These are phyloP conservation scores for Fusarium nanum DNA, from an alignment of 2,329 filamentous ascomycete genomes.

Conservation along the genomic window DNA sequence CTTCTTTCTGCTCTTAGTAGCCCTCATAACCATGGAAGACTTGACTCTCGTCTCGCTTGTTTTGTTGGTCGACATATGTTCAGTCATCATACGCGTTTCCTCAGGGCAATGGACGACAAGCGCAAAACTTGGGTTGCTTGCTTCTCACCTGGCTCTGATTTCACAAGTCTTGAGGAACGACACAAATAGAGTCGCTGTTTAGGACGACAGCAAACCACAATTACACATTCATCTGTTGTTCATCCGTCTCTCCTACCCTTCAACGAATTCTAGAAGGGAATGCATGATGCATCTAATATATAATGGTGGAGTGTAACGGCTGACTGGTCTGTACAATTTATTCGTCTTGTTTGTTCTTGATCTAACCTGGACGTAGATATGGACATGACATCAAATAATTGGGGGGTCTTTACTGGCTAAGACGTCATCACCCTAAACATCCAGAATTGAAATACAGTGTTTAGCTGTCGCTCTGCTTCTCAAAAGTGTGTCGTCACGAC, in stretches of 20 bases:
- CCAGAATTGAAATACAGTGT: neutral
- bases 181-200: neutral
- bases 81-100: neutral
- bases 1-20: neutral
- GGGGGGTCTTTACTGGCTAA: neutral
- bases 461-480: neutral
- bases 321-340: neutral
- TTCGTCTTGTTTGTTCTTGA: neutral
- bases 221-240: fast-evolving
- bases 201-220: neutral
- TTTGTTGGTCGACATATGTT: neutral
- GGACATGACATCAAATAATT: neutral
- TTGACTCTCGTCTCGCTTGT: neutral
- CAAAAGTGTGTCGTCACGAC: neutral
- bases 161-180: neutral
- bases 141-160: neutral
- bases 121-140: neutral
- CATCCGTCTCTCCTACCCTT: neutral
- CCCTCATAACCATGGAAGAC: neutral
- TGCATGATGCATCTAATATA: neutral
- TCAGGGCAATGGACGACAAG: neutral
- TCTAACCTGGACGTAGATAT: neutral
- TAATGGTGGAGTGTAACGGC: neutral
- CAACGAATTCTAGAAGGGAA: neutral
- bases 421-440: neutral